Evolutionary conservation across 176 grass and related monocot genomes (phyloP).

Genomic region (Canna indica): DNA sequence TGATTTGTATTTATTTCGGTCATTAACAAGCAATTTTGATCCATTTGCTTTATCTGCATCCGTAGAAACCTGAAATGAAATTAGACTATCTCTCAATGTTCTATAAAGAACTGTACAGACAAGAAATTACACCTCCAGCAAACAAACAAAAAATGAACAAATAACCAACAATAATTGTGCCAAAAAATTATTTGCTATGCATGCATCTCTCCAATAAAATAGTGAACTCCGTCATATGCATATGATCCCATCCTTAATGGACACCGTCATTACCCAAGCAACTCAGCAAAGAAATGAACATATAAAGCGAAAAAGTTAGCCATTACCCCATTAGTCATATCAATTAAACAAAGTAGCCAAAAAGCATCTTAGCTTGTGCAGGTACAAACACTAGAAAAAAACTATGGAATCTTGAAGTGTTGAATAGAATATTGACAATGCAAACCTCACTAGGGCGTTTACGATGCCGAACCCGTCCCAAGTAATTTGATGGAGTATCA

Average conservation of each 20-base stretch:
- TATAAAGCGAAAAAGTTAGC: not conserved
- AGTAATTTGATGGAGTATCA: slow-evolving; percentile 33
- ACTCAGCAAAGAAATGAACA: not conserved
- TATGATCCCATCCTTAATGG: not conserved
- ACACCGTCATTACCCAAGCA: not conserved
- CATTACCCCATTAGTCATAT: too few relatives aligned
- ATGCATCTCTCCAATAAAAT: not conserved
- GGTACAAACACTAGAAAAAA: not conserved
- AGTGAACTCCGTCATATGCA: not conserved
- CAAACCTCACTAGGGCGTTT: slow-evolving; percentile 36
- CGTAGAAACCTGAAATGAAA: slow-evolving; percentile 38
- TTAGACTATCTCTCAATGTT: slow-evolving; percentile 2
- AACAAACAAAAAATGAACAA: not conserved
- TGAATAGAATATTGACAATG: not conserved
- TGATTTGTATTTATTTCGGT: slow-evolving; percentile 86
- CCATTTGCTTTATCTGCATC: slow-evolving; percentile 72
- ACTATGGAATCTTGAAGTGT: not conserved
- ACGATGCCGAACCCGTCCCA: slow-evolving; percentile 33
- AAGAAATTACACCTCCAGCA: not conserved
- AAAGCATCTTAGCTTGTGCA: not conserved
- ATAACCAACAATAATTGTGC: not conserved
- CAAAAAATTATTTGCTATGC: too few relatives aligned
- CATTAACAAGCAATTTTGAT: slow-evolving; percentile 67
- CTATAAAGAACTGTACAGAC: not conserved
- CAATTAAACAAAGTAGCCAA: not conserved